Base-by-base conservation (phyloP, 805 yeast genomes). In the Kregervanrija fluxuum region DNA sequence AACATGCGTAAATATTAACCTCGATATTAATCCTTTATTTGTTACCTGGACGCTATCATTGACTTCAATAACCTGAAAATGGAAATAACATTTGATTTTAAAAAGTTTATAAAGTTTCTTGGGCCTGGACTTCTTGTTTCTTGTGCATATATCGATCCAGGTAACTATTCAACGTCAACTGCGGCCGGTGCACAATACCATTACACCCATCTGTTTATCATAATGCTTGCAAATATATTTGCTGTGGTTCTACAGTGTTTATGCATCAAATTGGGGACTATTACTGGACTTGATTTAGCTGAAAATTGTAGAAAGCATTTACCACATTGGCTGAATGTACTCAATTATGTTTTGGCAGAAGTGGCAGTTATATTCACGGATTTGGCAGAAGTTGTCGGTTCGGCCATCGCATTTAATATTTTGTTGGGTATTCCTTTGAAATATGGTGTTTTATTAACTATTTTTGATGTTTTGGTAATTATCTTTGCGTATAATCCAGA, bases 91-190 rank as follows among this genome's bases (percentile, higher is more conserved):
- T 32, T 32, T 5, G 52, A 51, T 28, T 11, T 60, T 5, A 45
- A 44, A 35, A 85, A 84, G 62, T 79, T 84, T 53, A 59, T 75
- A 42, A 70, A 73, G 41, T 89, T 89, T 60, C 69, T 88, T 14
- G 96, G 96, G 0, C 96, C 96, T 0, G 96, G 96, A 0, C 71
- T 89, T 35, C 74, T 88, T 78, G 88, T 89, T 17, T 75, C 89
- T 30, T 95, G 90, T 43, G 93, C 95, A 2, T 90, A 89, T 57
- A 85, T 89, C 73, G 97, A 89, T 60, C 96, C 96, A 1, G 97
- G 97, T 37, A 89, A 89, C 63, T 89, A 87, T 64, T 79, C 95
- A 37, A 85, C 96, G 0, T 88, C 93, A 12, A 95, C 89, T 1
- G 75, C 86, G 12, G 87, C 95, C 1, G 97, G 96, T 42, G 90